Evolutionary conservation across 495 filamentous ascomycete genomes (phyloP).

Genomic region (Aspergillus affinis): DNA sequence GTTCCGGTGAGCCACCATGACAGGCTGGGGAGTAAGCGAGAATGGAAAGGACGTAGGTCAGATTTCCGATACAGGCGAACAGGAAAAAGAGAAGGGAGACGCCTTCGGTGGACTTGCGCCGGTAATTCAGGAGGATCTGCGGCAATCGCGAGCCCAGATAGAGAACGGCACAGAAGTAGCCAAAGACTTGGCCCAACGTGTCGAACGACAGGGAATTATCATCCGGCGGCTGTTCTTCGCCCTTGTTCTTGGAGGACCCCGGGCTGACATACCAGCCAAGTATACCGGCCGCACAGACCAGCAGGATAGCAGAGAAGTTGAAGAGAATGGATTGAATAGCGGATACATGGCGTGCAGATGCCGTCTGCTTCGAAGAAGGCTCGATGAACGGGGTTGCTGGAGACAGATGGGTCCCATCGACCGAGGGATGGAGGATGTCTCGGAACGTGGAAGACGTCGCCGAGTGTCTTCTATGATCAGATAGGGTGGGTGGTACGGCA

Average conservation of each 20-base stretch:
- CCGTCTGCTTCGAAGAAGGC: constrained; percentile 26
- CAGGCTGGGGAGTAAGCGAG: constrained; percentile 76
- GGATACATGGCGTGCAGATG: constrained; percentile 33
- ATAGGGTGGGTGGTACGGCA: constrained; percentile 12
- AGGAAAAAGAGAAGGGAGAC: constrained; percentile 92
- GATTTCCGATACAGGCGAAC: constrained; percentile 91
- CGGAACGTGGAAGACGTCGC: constrained; percentile 29
- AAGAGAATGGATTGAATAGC: constrained; percentile 62
- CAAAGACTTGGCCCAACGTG: constrained; percentile 78
- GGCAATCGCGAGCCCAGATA: constrained; percentile 88
- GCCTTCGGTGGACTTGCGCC: constrained; percentile 86
- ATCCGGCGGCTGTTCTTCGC: constrained; percentile 24
- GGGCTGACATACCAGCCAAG: constrained; percentile 80
- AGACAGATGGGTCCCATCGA: constrained; percentile 70
- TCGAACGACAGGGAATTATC: constrained; percentile 58
- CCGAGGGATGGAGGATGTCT: constrained; percentile 32
- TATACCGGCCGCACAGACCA: constrained; percentile 80
- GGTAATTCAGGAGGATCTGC: constrained; percentile 86
- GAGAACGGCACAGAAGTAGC: constrained; percentile 79
- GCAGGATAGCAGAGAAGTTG: constrained; percentile 68
- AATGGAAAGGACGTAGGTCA: constrained; percentile 91
- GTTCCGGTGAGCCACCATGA: constrained; percentile 18
- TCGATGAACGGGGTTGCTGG: constrained; percentile 72
- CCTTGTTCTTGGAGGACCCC: constrained; percentile 15
- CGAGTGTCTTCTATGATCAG: constrained; percentile 29